A percentile compares a stretch with the other conserved stretches of the same genome.
phyloP scores from a whole-genome alignment of 495 filamentous ascomycete species.

The Friedmanniomyces endolithicus region DNA sequence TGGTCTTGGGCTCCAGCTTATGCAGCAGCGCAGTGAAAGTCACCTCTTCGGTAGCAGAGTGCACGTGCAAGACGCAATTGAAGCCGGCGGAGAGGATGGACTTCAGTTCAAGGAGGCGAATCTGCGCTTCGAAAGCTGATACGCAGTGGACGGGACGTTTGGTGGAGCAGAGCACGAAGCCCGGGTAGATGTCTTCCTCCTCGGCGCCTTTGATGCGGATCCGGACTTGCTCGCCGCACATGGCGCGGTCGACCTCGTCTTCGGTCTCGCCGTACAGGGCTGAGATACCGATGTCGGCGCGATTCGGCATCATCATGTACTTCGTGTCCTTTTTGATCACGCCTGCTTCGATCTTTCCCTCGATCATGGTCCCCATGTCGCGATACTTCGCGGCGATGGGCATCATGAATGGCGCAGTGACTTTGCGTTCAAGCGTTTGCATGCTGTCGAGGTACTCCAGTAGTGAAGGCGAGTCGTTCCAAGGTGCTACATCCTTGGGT shows the following conservation, averaged over 20 bases:
- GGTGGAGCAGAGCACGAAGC: slow-evolving; percentile 88
- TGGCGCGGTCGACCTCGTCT: slow-evolving; percentile 68
- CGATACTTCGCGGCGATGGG: slow-evolving; percentile 87
- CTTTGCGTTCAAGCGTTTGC: slow-evolving; percentile 82
- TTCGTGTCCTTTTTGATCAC: slow-evolving; percentile 73
- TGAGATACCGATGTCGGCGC: slow-evolving; percentile 61
- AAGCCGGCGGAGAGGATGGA: slow-evolving; percentile 81
- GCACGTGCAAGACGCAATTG: slow-evolving; percentile 83
- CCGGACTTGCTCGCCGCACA: slow-evolving; percentile 90
- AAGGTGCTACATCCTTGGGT: slow-evolving; percentile 59
- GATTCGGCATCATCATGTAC: slow-evolving; percentile 90
- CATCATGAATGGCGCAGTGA: slow-evolving; percentile 99
- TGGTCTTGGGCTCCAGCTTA: slow-evolving; percentile 94
- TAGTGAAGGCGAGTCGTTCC: slow-evolving; percentile 85
- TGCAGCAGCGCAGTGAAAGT: slow-evolving; percentile 78
- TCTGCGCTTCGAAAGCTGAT: slow-evolving; percentile 84
- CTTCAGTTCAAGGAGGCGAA: slow-evolving; percentile 89
- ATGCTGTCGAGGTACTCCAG: slow-evolving; percentile 88
- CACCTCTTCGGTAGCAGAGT: slow-evolving; percentile 88
- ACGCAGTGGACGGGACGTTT: slow-evolving; percentile 90
- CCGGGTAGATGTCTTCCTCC: slow-evolving; percentile 94
- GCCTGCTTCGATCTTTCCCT: slow-evolving; percentile 93
- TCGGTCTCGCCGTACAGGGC: slow-evolving; percentile 92
- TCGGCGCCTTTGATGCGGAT: slow-evolving; percentile 85
- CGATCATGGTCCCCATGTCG: slow-evolving; percentile 94